Conservation (phyloP, 805 yeast genomes). For the Suhomyces faveliae region DNA sequence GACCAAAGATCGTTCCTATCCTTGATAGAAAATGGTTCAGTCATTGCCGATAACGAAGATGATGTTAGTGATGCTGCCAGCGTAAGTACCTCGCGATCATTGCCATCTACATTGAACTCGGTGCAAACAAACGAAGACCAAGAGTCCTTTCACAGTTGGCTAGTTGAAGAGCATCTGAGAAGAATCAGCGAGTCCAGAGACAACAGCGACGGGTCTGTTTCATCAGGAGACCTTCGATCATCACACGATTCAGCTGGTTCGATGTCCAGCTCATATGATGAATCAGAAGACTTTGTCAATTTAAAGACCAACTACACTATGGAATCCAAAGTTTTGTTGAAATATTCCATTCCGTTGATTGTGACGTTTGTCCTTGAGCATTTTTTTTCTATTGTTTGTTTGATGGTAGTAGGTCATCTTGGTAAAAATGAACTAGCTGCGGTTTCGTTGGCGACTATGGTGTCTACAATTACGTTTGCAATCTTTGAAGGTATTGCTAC, state of each 20-base stretch:
- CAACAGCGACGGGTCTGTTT: conserved; percentile 4
- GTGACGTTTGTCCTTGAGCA: conserved; percentile 44
- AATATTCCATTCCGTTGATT: conserved; percentile 40
- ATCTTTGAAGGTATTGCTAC: conserved; percentile 48
- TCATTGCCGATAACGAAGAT: conserved; percentile 23
- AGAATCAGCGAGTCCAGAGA: conserved; percentile 24
- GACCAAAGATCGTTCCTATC: conserved; percentile 46
- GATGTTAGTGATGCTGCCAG: conserved; percentile 39
- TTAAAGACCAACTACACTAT: conserved; percentile 25
- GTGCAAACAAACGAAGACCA: conserved; percentile 36
- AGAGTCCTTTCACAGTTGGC: conserved; percentile 44
- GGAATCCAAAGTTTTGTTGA: conserved; percentile 28
- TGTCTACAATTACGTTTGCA: conserved; percentile 44
- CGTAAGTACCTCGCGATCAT: conserved; percentile 39
- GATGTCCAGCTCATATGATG: conserved; percentile 13
- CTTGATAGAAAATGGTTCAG: conserved; percentile 35
- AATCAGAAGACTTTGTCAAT: conserved; percentile 31
- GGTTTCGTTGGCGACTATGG: conserved; percentile 45
- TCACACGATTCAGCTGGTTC: conserved; percentile 6
- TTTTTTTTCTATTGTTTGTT: conserved; percentile 41
- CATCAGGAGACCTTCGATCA: conserved; percentile 5
- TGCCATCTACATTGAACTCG: conserved; percentile 41
- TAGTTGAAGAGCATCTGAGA: conserved; percentile 42
- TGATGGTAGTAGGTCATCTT: conserved; percentile 45
- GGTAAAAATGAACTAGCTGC: conserved; percentile 47